A percentile compares a stretch with the other conserved stretches of the same genome.
These are phyloP conservation scores for Rubia yunnanensis DNA, from an alignment of 257 asterid species.

Conservation along the genomic window DNA sequence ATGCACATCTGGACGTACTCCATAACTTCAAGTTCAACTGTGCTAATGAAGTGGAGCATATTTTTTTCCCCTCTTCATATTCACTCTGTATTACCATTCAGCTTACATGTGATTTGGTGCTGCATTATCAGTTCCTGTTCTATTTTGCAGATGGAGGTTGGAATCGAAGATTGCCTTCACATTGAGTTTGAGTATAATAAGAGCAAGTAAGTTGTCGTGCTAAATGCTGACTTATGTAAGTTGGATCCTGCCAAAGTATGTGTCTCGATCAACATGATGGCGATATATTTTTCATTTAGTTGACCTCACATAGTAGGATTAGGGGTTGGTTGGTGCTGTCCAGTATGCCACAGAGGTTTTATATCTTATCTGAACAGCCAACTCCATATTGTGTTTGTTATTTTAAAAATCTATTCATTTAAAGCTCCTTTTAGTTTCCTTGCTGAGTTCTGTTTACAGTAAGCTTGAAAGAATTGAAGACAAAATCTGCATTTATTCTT, in stretches of 20 bases:
- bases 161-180: constrained; percentile 98
- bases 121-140: constrained; percentile 7
- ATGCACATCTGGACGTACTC: too few relatives aligned
- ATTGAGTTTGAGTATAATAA: constrained; percentile 97
- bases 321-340: background rate
- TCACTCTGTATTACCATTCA: background rate
- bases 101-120: background rate
- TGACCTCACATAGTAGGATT: background rate
- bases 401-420: background rate
- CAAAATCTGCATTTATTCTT: background rate
- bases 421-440: background rate
- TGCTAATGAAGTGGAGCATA: background rate
- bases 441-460: background rate
- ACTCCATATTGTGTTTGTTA: too few relatives aligned
- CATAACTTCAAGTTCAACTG: too few relatives aligned
- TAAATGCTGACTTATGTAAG: background rate
- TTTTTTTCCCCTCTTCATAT: background rate
- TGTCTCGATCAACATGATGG: background rate
- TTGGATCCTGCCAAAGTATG: background rate
- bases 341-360: too few relatives aligned
- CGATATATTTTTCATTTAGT: too few relatives aligned
- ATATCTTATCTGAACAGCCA: too few relatives aligned
- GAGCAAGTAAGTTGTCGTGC: constrained; percentile 64
- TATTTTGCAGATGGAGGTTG: constrained; percentile 89
- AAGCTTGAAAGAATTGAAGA: background rate